These are phyloP conservation scores for Asterionellopsis glacialis DNA, from an alignment of 108 stramenopile species.

Conservation along the genomic window DNA sequence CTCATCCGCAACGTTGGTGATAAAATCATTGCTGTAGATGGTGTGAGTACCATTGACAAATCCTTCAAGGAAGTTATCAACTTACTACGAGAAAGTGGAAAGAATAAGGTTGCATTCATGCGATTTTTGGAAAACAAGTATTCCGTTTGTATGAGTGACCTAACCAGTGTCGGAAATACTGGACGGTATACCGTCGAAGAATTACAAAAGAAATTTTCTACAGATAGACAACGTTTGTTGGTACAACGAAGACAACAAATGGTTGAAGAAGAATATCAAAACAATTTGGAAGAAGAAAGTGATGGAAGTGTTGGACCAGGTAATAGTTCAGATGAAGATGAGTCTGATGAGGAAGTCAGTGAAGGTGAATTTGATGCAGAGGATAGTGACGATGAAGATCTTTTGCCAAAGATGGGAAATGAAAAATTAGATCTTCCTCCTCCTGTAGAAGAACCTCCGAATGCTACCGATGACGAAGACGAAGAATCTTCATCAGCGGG, in stretches of 20 bases:
- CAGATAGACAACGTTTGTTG: conserved; percentile 64
- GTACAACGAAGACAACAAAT: conserved; percentile 42
- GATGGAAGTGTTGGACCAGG: conserved; percentile 23
- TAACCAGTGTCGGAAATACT: conserved; percentile 59
- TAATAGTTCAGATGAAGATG: conserved; percentile 38
- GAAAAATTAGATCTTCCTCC: neutral
- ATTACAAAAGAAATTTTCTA: conserved; percentile 48
- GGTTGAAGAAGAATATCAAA: conserved; percentile 25
- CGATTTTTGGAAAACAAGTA: conserved; percentile 54
- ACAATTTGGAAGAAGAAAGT: conserved; percentile 31
- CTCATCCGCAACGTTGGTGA: conserved; percentile 67
- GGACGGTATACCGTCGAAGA: conserved; percentile 59
- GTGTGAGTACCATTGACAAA: conserved; percentile 67
- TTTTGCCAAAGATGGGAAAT: conserved; percentile 13
- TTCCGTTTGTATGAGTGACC: conserved; percentile 36
- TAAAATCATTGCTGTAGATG: conserved; percentile 83
- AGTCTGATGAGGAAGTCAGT: conserved; percentile 60
- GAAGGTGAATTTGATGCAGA: conserved; percentile 57
- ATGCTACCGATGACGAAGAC: neutral
- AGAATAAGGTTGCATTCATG: conserved; percentile 65
- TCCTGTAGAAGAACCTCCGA: neutral
- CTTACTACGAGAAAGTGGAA: conserved; percentile 56
- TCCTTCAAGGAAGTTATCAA: conserved; percentile 75
- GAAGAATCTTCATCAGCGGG: neutral
- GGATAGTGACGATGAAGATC: conserved; percentile 78